Evolutionary conservation across 1,284 basidiomycete species (phyloP).

Genomic region (Ceratobasidium sp.): DNA sequence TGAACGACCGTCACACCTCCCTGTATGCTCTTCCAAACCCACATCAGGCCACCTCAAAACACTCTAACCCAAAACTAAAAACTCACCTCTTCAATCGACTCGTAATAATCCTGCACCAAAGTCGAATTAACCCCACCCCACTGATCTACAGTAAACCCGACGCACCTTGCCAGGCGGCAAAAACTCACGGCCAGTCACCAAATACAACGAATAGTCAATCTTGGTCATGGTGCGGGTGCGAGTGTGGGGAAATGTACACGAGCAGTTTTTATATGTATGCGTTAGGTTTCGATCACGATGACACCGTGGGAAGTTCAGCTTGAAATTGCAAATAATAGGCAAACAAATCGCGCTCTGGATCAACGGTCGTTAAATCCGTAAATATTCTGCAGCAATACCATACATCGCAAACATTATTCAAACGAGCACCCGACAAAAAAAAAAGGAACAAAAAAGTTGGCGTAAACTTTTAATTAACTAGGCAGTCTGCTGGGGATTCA

Average conservation of each 20-base stretch:
- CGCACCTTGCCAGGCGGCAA: slow-evolving; percentile 81
- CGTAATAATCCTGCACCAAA: slow-evolving; percentile 71
- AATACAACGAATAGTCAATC: slow-evolving; percentile 82
- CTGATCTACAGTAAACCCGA: slow-evolving; percentile 12
- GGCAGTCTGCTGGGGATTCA: slow-evolving; percentile 5
- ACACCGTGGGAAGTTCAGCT: slow-evolving; percentile 11
- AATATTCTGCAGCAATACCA: neutral
- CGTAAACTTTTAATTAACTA: neutral
- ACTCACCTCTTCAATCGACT: slow-evolving; percentile 79
- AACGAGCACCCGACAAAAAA: neutral
- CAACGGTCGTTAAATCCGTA: neutral
- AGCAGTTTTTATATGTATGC: neutral
- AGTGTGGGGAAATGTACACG: neutral
- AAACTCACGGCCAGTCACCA: slow-evolving; percentile 86
- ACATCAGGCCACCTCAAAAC: slow-evolving; percentile 22
- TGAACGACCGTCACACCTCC: slow-evolving; percentile 93
- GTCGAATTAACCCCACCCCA: neutral
- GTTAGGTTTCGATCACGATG: neutral
- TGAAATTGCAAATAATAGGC: neutral
- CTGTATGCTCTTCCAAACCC: slow-evolving; percentile 67
- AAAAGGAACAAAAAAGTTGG: neutral
- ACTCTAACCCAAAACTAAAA: neutral
- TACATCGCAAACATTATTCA: slow-evolving; percentile 1
- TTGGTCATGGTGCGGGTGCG: slow-evolving; percentile 17
- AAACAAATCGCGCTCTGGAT: slow-evolving; percentile 5